Percentiles rank a stretch among this genome's conserved stretches.
Evolutionary conservation across 2,329 filamentous ascomycete genomes (phyloP).

Genomic region (Claviceps spartinae): DNA sequence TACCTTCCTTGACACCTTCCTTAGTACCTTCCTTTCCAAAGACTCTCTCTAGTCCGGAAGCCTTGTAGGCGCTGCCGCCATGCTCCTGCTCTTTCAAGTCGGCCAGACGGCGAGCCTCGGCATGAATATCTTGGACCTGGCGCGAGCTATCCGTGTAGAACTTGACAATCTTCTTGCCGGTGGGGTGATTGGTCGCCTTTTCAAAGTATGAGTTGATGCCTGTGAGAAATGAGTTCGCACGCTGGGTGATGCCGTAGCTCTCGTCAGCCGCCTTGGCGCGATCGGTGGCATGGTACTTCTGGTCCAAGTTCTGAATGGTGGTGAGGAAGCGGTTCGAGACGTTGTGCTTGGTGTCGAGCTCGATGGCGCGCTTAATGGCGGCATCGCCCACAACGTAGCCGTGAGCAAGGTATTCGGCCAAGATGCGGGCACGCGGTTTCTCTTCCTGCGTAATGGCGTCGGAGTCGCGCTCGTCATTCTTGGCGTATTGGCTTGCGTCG

Average conservation of each 20-base stretch:
- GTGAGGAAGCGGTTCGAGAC: conserved; percentile 67
- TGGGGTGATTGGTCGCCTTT: conserved; percentile 76
- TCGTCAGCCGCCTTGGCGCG: conserved; percentile 73
- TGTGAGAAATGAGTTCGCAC: conserved; percentile 48
- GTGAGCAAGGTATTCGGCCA: conserved; percentile 93
- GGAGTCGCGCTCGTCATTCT: conserved; percentile 41
- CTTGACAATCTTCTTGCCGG: conserved; percentile 71
- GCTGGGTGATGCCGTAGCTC: conserved; percentile 67
- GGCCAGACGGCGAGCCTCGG: conserved; percentile 76
- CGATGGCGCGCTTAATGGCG: conserved; percentile 70
- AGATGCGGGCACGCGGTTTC: conserved; percentile 85
- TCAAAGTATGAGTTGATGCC: conserved; percentile 85
- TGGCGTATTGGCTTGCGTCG: conserved; percentile 40
- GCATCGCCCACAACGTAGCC: conserved; percentile 70
- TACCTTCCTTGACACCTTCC: conserved; percentile 3
- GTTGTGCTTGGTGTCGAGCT: conserved; percentile 80
- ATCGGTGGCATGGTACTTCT: conserved; percentile 77
- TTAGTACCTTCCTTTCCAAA: conserved; percentile 39
- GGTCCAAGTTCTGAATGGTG: conserved; percentile 64
- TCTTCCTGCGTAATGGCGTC: conserved; percentile 84
- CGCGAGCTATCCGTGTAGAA: conserved; percentile 80
- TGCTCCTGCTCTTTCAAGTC: conserved; percentile 65
- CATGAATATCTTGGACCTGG: conserved; percentile 89
- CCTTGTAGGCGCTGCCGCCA: conserved; percentile 46
- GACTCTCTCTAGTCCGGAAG: conserved; percentile 41